Percentiles rank a stretch among this genome's conserved stretches.
These are phyloP conservation scores for Mrakiaceae sp. DNA, from an alignment of 1,284 basidiomycete genomes.

Conservation along the genomic window DNA sequence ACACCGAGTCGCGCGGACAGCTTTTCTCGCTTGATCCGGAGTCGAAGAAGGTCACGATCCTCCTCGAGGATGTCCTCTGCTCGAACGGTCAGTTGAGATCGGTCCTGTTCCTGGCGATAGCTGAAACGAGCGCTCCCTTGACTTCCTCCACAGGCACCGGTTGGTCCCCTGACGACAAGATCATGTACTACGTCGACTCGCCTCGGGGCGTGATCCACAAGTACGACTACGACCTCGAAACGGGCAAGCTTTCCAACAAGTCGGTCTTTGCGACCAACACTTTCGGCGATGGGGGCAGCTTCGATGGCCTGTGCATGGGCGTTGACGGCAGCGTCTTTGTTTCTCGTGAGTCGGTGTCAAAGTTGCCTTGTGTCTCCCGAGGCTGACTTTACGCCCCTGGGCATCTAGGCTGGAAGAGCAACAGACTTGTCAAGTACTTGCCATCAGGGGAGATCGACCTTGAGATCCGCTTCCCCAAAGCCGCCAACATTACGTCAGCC, in stretches of 20 bases:
- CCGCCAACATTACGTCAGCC: conserved; percentile 24
- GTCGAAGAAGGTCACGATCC: too few species aligned
- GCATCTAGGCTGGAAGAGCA: conserved; percentile 17
- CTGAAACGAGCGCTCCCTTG: too few species aligned
- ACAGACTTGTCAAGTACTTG: conserved; percentile 27
- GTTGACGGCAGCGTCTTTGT: conserved; percentile 32
- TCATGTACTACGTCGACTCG: conserved; percentile 33
- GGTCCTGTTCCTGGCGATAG: too few species aligned
- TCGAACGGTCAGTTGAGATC: too few species aligned
- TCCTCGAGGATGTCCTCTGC: too few species aligned
- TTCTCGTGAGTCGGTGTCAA: conserved; percentile 27
- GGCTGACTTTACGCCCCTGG: neutral
- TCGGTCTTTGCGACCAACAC: conserved; percentile 21
- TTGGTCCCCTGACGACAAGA: conserved; percentile 26
- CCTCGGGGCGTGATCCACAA: conserved; percentile 22
- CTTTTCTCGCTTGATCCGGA: too few species aligned
- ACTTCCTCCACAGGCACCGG: conserved; percentile 13
- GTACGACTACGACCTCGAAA: conserved; percentile 28
- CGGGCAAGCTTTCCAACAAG: conserved; percentile 23
- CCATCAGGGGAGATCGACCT: conserved; percentile 26
- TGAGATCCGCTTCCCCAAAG: conserved; percentile 23
- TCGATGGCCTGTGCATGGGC: conserved; percentile 33
- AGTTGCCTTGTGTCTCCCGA: neutral
- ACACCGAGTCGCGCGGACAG: too few species aligned
- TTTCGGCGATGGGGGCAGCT: conserved; percentile 23